Percentiles rank a stretch among this genome's conserved stretches.
Conservation (phyloP, 768 basidiomycete species). For the Russula foetens region DNA sequence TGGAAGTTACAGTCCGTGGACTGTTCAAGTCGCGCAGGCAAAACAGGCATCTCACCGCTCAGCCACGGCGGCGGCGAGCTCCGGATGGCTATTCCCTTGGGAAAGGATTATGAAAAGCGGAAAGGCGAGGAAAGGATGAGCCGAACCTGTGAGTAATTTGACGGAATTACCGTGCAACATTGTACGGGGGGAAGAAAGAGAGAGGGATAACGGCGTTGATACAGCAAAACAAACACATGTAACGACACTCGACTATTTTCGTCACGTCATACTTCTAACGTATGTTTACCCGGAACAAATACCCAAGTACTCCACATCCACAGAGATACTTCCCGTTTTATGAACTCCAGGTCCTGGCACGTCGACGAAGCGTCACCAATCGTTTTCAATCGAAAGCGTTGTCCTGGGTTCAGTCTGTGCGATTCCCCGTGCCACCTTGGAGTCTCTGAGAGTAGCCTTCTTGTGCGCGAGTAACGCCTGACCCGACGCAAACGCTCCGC, state of each 20-base stretch:
- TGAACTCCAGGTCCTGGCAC: background rate
- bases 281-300: constrained; percentile 21
- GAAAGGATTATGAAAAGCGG: constrained; percentile 14
- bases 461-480: constrained; percentile 79
- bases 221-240: too few relatives aligned
- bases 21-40: constrained; percentile 29
- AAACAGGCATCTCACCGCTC: constrained; percentile 81
- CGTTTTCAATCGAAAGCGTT: constrained; percentile 37
- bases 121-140: background rate
- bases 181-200: constrained; percentile 14
- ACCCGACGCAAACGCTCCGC: constrained; percentile 86
- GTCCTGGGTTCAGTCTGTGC: constrained; percentile 49
- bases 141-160: constrained; percentile 63
- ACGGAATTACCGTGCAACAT: constrained; percentile 84
- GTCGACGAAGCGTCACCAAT: constrained; percentile 24
- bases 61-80: constrained; percentile 91
- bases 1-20: constrained; percentile 41
- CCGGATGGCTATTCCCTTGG: constrained; percentile 93
- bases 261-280: too few relatives aligned
- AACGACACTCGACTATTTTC: too few relatives aligned
- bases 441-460: constrained; percentile 20
- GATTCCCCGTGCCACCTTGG: constrained; percentile 27
- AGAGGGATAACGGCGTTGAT: too few relatives aligned
- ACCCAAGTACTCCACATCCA: constrained; percentile 91
- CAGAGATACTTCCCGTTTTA: constrained; percentile 29